Evolutionary conservation across 2,329 filamentous ascomycete genomes (phyloP), one percentile per base, ranked within the genome.

Genomic region (Pezicula radicicola): DNA sequence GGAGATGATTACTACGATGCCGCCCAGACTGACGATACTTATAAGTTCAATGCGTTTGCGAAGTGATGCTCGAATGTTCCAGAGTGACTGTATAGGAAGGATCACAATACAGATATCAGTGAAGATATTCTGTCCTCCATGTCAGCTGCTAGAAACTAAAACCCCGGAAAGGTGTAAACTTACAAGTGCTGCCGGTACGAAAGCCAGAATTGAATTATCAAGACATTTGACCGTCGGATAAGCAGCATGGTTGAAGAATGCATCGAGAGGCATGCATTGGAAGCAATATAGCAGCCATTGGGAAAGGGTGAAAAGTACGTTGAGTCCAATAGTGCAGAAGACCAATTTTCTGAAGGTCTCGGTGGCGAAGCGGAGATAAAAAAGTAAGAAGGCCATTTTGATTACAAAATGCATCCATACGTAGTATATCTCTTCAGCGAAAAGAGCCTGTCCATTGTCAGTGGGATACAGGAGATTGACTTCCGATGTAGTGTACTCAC

Each of bases 51-150:
- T 40, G 28, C 61, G 56, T 37, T 56, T 54, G 30, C 41, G 50
- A 6, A 56, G 16, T 49, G 72, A 75, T 2, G 74, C 77, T 58
- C 72, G 74, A 47, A 72, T 67, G 30, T 62, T 73, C 4, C 71
- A 75, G 50, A 72, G 65, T 1, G 75, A 72, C 5, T 72, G 77
- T 58, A 64, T 54, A 2, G 67, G 68, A 1, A 66, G 58, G 12
- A 68, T 42, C 10, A 68, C 50, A 15, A 68, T 61, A 7, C 60
- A 40, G 7, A 61, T 49, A 33, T 62, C 65, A n/a, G 55, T 52
- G 42, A 53, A 42, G 8, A 60, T 51, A 33, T 40, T 49, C 51
- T 54, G 46, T 9, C 16, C 28, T 19, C 1, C 6, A 16, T 35
- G 27, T 30, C 6, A 42, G 36, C 12, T 33, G 3, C n/a, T 25